Base-by-base conservation (phyloP, 176 grass and related monocot species). In the Dactylis glomerata region DNA sequence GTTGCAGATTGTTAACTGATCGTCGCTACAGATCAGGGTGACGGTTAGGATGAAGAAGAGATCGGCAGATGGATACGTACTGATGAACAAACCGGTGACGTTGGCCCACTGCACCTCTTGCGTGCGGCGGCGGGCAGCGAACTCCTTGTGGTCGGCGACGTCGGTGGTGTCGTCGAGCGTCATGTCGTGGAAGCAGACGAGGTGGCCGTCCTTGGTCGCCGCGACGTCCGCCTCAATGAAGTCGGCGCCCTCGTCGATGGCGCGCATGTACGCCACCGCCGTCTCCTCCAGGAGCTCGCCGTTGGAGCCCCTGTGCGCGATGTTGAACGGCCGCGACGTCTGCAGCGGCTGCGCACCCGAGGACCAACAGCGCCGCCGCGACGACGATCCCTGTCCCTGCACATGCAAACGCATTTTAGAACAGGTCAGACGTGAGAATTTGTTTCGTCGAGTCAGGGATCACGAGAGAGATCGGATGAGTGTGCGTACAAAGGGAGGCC, bases 261-360 rank as follows among this genome's bases (percentile, higher is more conserved):
- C 90, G 64, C 82, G 73, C 81, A 37, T 46, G 84, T 84, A 91
- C 46, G 89, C 89, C 56, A 40, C 89, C 67, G 85, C 89, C 56
- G 84, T 80, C 85, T 91, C 84, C 85, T 91, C 85, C 14, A 81
- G 89, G 28, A 91, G 80, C 81, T 87, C 89, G 24, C 85, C 85
- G 81, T 91, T 91, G 81, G 85, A 91, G 1, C 89, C 89, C 80
- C 85, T 24, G 85, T 84, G 85, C 68, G 89, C 89, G 75, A 91
- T 87, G 85, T 91, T 91, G 89, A 61, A 91, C 40, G 85, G 49
- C 13, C 85, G 67, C 66, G 57, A 80, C 56, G 81, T 80, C 81
- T 87, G 89, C 84, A 90, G 75, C 31, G 84, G 67, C 81, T 31
- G 66, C 81, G 67, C 34, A 12, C 40, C 34, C 59, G 33, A 13